Conservation (phyloP, 306 rosid species). For the Lupinus albus region DNA sequence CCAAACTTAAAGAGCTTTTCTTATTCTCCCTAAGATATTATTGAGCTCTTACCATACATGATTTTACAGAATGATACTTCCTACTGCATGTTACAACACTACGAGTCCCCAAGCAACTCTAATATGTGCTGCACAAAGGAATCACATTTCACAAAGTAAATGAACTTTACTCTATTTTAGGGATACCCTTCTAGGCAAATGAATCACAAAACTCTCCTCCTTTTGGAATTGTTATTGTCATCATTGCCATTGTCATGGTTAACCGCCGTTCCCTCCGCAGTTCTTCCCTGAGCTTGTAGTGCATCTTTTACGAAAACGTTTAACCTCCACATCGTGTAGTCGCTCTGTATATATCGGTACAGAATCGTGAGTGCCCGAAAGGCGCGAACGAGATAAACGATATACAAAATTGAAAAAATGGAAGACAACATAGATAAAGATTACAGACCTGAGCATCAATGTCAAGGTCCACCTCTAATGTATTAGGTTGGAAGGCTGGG, state of each 20-base stretch:
- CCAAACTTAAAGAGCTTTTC: neutral
- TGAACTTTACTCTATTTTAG: slow-evolving; percentile 44
- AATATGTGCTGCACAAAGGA: slow-evolving; percentile 10
- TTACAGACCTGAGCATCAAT: slow-evolving; percentile 69
- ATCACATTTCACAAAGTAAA: slow-evolving; percentile 42
- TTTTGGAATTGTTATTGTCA: slow-evolving; percentile 48
- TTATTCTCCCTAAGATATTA: neutral
- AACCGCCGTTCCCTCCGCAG: slow-evolving; percentile 25
- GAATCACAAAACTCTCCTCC: slow-evolving; percentile 51
- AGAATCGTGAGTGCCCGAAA: slow-evolving; percentile 24
- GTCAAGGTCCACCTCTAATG: slow-evolving; percentile 65
- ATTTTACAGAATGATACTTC: neutral
- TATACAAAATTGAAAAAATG: neutral
- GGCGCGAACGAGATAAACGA: neutral
- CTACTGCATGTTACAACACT: neutral
- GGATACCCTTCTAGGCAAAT: slow-evolving; percentile 42
- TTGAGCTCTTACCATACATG: neutral
- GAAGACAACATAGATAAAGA: slow-evolving; percentile 12
- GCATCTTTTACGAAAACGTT: slow-evolving; percentile 60
- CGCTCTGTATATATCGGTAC: slow-evolving; percentile 50
- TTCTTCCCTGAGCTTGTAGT: slow-evolving; percentile 42
- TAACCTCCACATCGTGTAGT: slow-evolving; percentile 66
- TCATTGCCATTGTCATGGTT: slow-evolving; percentile 38
- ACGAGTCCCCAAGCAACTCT: neutral
- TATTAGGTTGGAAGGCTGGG: slow-evolving; percentile 62